Evolutionary conservation across 1,139 yeast species (phyloP).

Genomic region (Yamadazyma taylorii): DNA sequence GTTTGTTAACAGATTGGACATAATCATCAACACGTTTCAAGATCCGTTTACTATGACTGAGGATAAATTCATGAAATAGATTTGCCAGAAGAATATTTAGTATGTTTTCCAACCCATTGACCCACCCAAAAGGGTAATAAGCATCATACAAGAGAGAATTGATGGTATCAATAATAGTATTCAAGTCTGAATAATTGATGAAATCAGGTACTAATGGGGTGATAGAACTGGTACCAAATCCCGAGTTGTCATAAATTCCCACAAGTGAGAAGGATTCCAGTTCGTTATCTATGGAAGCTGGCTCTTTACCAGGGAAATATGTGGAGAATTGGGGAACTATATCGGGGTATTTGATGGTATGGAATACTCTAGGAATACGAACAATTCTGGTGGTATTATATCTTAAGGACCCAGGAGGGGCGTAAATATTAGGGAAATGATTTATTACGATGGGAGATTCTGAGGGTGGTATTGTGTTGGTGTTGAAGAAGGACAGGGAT

Average conservation of each 20-base stretch:
- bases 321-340: conserved; percentile 61
- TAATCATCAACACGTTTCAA: conserved; percentile 46
- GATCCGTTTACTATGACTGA: conserved; percentile 18
- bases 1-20: conserved; percentile 42
- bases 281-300: conserved; percentile 50
- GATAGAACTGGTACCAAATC: conserved; percentile 52
- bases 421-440: conserved; percentile 63
- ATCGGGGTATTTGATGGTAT: conserved; percentile 28
- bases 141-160: conserved; percentile 46
- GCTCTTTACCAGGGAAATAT: conserved; percentile 62
- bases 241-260: conserved; percentile 42
- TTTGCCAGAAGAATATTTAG: conserved; percentile 29
- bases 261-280: conserved; percentile 24
- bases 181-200: conserved; percentile 35
- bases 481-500: too few relatives aligned
- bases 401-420: conserved; percentile 23
- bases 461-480: not conserved
- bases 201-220: conserved; percentile 54
- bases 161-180: conserved; percentile 40
- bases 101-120: conserved; percentile 39
- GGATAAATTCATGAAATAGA: not conserved
- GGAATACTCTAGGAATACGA: conserved; percentile 58
- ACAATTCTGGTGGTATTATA: conserved; percentile 53
- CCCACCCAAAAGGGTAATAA: conserved; percentile 33
- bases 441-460: conserved; percentile 49